Evolutionary conservation across 2,329 filamentous ascomycete species (phyloP).

Genomic region (Phaeosphaeria sp.): DNA sequence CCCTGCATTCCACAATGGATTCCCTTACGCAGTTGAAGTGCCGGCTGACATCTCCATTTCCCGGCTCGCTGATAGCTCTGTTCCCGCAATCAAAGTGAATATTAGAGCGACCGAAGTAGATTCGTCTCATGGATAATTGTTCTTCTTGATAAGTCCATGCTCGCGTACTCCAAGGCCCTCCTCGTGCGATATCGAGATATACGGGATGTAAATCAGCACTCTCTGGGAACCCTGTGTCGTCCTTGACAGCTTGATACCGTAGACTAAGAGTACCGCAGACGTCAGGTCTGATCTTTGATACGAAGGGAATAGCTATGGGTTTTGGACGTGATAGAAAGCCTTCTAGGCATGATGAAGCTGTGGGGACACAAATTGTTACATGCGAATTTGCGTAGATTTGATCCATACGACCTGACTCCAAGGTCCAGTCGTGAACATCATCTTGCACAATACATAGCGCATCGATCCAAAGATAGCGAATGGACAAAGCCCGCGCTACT

Average conservation of each 20-base stretch:
- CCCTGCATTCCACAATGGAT: background rate
- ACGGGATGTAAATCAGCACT: too few relatives aligned
- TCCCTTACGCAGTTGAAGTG: too few relatives aligned
- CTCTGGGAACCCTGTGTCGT: background rate
- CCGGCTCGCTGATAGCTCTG: background rate
- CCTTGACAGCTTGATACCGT: background rate
- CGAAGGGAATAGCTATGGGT: background rate
- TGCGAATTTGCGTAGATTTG: slow-evolving; percentile 1
- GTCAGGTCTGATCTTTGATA: background rate
- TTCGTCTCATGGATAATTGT: background rate
- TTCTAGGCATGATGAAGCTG: background rate
- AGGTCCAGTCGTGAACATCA: slow-evolving; percentile 2
- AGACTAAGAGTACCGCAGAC: background rate
- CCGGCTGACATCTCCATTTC: too few relatives aligned
- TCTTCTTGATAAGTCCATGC: background rate
- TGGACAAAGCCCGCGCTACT: background rate
- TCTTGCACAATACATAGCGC: slow-evolving; percentile 23
- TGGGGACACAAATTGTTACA: background rate
- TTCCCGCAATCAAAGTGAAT: background rate
- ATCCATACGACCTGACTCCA: slow-evolving; percentile 11
- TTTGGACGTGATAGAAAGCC: background rate
- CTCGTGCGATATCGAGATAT: background rate
- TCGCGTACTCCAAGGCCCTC: background rate
- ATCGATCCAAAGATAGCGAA: slow-evolving; percentile 24
- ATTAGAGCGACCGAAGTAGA: background rate